phyloP scores from a whole-genome alignment of 2,329 filamentous ascomycete species.

The Colletotrichum sp. region DNA sequence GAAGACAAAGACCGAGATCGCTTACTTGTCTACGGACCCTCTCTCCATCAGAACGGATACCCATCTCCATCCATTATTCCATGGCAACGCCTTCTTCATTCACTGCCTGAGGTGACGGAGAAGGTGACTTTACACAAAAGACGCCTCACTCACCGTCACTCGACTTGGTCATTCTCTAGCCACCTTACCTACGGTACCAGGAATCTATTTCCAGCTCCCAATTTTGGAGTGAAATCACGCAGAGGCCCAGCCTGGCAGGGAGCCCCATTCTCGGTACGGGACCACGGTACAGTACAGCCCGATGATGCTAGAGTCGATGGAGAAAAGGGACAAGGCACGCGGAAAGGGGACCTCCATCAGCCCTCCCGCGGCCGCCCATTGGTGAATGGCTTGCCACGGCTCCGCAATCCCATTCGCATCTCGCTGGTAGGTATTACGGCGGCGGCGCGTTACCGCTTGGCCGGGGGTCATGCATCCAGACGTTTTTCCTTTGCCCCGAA shows the following conservation, averaged over 20 bases:
- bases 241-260: neutral
- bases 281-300: constrained; percentile 11
- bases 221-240: neutral
- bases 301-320: constrained; percentile 8
- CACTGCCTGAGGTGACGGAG: neutral
- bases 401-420: constrained; percentile 9
- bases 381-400: neutral
- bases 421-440: neutral
- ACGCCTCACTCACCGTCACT: neutral
- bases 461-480: constrained; percentile 12
- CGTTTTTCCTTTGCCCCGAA: constrained; percentile 22
- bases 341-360: constrained; percentile 4
- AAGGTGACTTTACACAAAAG: constrained; percentile 1
- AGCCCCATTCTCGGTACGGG: constrained; percentile 4
- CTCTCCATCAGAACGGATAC: neutral
- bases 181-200: neutral
- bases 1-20: neutral
- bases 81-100: neutral
- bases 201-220: neutral
- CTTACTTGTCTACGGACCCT: neutral
- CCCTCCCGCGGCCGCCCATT: neutral
- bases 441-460: constrained; percentile 18
- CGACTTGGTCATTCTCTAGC: neutral
- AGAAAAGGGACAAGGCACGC: constrained; percentile 17
- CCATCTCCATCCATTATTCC: neutral